These are phyloP conservation scores for Grigorovia transvaalensis DNA, from an alignment of 805 yeast species.

Conservation along the genomic window DNA sequence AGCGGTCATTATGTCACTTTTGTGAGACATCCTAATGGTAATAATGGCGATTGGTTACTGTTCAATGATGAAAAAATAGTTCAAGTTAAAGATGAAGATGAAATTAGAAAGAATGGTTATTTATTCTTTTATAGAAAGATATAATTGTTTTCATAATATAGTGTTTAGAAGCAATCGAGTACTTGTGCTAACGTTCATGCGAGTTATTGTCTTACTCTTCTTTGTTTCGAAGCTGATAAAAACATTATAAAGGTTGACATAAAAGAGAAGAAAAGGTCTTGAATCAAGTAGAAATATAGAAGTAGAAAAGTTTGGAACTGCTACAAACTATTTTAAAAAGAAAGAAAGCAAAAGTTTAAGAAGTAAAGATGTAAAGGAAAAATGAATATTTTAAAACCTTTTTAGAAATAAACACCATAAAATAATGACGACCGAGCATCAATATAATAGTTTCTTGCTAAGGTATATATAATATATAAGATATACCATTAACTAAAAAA, in stretches of 20 bases:
- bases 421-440: neutral
- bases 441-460: neutral
- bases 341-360: too few species aligned
- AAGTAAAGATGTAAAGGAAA: neutral
- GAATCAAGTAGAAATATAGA: neutral
- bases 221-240: too few species aligned
- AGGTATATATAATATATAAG: neutral
- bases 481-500: neutral
- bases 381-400: neutral
- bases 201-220: too few species aligned
- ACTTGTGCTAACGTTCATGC: too few species aligned
- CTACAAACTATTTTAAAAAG: too few species aligned
- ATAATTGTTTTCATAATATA: neutral
- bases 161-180: too few species aligned
- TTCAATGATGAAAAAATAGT: constrained; percentile 89
- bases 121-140: constrained; percentile 29
- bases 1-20: constrained; percentile 90
- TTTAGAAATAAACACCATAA: neutral
- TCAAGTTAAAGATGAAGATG: constrained; percentile 33
- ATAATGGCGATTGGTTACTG: constrained; percentile 49
- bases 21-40: constrained; percentile 36
- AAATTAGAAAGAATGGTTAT: constrained; percentile 40
- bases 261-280: too few species aligned
- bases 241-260: too few species aligned
- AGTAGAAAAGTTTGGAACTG: too few species aligned